These are phyloP conservation scores for Tetracladium setigerum DNA, from an alignment of 495 filamentous ascomycete species.

Conservation along the genomic window DNA sequence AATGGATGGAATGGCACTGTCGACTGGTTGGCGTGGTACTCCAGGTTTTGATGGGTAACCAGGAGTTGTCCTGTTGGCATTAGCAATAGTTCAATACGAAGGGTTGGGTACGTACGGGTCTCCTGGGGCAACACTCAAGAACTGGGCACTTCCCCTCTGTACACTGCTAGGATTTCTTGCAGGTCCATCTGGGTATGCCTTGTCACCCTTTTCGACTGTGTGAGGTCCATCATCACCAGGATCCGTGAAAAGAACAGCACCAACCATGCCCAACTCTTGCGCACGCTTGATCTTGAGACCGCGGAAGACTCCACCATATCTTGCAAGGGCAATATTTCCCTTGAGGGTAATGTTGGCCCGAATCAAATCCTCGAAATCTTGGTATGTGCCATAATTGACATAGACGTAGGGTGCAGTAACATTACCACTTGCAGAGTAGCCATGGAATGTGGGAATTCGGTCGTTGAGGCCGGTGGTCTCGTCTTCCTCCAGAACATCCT, in stretches of 20 bases:
- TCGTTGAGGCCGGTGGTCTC: conserved; percentile 62
- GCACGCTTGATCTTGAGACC: conserved; percentile 91
- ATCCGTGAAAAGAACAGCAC: conserved; percentile 78
- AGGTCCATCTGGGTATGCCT: conserved; percentile 77
- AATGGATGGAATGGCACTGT: conserved; percentile 67
- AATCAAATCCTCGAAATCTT: conserved; percentile 77
- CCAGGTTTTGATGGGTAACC: conserved; percentile 93
- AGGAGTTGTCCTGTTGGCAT: conserved; percentile 58
- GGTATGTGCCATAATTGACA: conserved; percentile 81
- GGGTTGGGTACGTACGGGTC: conserved; percentile 41
- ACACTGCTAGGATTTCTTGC: conserved; percentile 84
- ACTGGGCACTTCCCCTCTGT: conserved; percentile 86
- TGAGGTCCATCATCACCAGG: conserved; percentile 82
- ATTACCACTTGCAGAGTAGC: conserved; percentile 87
- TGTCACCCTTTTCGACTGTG: conserved; percentile 73
- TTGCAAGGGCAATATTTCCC: conserved; percentile 81
- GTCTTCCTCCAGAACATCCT: conserved; percentile 84
- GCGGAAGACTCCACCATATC: conserved; percentile 82
- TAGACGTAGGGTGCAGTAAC: conserved; percentile 74
- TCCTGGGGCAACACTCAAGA: conserved; percentile 58
- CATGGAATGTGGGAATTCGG: conserved; percentile 88
- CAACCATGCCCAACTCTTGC: conserved; percentile 86
- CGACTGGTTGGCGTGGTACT: conserved; percentile 64
- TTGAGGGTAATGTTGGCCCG: conserved; percentile 65
- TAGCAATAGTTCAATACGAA: background rate